These are phyloP conservation scores for Alopecurus myosuroides DNA, from an alignment of 176 grass and related monocot genomes.

Conservation along the genomic window DNA sequence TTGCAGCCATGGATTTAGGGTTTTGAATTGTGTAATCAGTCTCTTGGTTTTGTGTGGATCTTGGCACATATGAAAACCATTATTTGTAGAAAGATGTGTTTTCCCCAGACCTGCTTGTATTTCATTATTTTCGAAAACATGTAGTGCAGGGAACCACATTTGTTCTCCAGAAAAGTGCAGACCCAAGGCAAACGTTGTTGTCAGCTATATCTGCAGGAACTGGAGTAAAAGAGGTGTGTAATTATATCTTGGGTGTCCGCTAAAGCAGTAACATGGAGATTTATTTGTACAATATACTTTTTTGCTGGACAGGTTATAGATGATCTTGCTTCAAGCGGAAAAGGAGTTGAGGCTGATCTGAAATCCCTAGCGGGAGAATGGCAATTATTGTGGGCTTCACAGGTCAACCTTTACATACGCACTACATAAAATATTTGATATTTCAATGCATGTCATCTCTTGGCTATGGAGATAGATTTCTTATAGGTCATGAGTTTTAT, in stretches of 20 bases:
- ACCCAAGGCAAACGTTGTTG: constrained; percentile 72
- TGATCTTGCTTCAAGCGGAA: constrained; percentile 52
- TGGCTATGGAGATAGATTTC: neutral
- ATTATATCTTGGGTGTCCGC: constrained; percentile 12
- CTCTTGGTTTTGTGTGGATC: neutral
- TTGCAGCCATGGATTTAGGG: neutral
- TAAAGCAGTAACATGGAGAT: neutral
- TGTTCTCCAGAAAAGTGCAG: constrained; percentile 81
- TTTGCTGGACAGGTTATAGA: constrained; percentile 56
- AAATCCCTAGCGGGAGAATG: constrained; percentile 64
- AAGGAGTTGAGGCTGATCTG: constrained; percentile 35
- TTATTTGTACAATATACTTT: constrained; percentile 11
- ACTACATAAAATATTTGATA: neutral
- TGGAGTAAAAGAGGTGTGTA: constrained; percentile 49
- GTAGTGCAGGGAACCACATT: constrained; percentile 99
- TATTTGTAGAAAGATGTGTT: neutral
- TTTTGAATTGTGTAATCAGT: neutral
- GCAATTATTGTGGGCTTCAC: constrained; percentile 86
- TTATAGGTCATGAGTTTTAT: neutral
- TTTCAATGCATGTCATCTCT: constrained; percentile 6
- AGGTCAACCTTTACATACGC: constrained; percentile 41
- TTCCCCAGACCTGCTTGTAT: constrained; percentile 15
- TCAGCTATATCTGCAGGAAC: constrained; percentile 63
- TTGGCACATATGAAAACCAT: neutral
- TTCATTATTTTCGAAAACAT: constrained; percentile 47